Conservation (phyloP, 352 stramenopile genomes). For the Pythium dissotocum region DNA sequence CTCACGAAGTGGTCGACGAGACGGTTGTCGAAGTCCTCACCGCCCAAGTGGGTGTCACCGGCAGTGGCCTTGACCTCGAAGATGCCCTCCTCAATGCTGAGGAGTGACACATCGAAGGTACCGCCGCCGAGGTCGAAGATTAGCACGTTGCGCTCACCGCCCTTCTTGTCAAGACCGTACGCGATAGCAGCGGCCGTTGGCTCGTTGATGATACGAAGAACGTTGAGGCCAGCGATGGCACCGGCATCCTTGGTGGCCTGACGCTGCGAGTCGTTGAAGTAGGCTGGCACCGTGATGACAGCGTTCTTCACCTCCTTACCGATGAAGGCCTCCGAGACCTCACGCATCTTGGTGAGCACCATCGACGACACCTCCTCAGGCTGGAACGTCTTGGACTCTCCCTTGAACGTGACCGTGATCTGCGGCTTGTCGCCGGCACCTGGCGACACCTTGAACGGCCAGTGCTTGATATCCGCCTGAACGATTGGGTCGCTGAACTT, state of each 20-base stretch:
- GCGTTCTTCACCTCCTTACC: slow-evolving; percentile 33
- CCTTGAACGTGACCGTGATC: slow-evolving; percentile 40
- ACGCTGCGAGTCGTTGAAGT: slow-evolving; percentile 35
- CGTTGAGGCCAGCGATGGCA: slow-evolving; percentile 32
- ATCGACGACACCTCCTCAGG: slow-evolving; percentile 71
- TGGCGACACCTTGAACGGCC: slow-evolving; percentile 90
- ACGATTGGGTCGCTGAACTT: slow-evolving; percentile 89
- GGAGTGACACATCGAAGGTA: slow-evolving; percentile 93
- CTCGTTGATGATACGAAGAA: slow-evolving; percentile 90
- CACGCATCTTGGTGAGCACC: slow-evolving; percentile 59
- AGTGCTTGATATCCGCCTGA: slow-evolving; percentile 62
- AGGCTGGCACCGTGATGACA: slow-evolving; percentile 31
- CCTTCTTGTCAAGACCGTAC: slow-evolving; percentile 96
- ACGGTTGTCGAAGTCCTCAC: slow-evolving; percentile 95
- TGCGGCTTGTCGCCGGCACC: slow-evolving; percentile 78
- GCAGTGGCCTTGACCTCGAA: slow-evolving; percentile 96
- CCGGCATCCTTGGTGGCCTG: slow-evolving; percentile 34
- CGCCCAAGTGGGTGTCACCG: slow-evolving; percentile 93
- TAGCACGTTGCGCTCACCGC: slow-evolving; percentile 92
- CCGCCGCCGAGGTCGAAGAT: slow-evolving; percentile 97
- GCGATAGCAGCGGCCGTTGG: slow-evolving; percentile 93
- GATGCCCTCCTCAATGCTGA: slow-evolving; percentile 95
- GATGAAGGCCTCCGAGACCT: slow-evolving; percentile 39
- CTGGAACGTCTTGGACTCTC: slow-evolving; percentile 53
- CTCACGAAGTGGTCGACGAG: slow-evolving; percentile 93